Conservation (phyloP, 768 basidiomycete species). For the Naganishia kalamii region DNA sequence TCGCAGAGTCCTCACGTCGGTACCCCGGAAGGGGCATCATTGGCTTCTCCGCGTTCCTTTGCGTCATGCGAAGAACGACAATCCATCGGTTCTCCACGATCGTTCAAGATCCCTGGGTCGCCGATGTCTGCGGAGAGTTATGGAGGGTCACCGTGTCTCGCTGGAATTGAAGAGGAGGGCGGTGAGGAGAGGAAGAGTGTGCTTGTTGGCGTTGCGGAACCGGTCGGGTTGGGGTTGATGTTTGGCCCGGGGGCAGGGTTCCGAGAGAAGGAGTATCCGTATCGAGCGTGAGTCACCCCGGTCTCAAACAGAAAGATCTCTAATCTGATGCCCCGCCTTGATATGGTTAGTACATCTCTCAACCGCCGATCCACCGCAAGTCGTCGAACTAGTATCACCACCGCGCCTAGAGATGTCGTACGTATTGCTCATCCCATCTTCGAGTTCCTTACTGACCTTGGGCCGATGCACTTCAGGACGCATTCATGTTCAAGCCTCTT, state of each 20-base stretch:
- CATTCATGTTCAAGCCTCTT: conserved; percentile 2
- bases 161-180: not conserved
- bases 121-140: too few relatives aligned
- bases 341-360: not conserved
- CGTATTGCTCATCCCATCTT: not conserved
- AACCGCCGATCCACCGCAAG: not conserved
- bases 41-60: not conserved
- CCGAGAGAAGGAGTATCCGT: too few relatives aligned
- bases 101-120: too few relatives aligned
- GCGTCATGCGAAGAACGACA: not conserved
- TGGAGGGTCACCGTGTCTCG: not conserved
- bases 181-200: not conserved
- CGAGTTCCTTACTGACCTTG: too few relatives aligned
- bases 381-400: not conserved
- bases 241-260: too few relatives aligned
- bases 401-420: not conserved
- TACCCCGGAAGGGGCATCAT: too few relatives aligned
- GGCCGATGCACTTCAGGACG: not conserved
- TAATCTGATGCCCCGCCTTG: too few relatives aligned
- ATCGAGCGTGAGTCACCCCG: not conserved
- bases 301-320: too few relatives aligned
- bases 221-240: not conserved
- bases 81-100: too few relatives aligned
- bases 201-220: not conserved
- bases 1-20: not conserved